Percentiles rank a stretch among this genome's conserved stretches.
Evolutionary conservation across 2,329 filamentous ascomycete genomes (phyloP).

Genomic region (Atkinsonella texensis): DNA sequence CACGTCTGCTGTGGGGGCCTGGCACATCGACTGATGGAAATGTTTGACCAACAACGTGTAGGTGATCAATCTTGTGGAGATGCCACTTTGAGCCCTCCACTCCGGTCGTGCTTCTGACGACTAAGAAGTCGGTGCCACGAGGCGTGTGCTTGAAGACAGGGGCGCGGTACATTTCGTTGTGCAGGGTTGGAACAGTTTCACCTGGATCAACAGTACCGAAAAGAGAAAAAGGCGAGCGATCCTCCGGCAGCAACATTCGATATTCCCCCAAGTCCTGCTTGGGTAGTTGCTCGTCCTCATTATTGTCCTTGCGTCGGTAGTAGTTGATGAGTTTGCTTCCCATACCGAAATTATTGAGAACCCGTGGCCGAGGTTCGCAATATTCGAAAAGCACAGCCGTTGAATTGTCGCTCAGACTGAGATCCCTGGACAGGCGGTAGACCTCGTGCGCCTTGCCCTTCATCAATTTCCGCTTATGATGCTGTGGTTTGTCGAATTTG

Average conservation of each 20-base stretch:
- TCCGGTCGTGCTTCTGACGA: slow-evolving; percentile 72
- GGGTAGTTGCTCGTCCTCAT: slow-evolving; percentile 62
- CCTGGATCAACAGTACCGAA: slow-evolving; percentile 90
- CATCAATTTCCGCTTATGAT: slow-evolving; percentile 69
- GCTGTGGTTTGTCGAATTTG: slow-evolving; percentile 57
- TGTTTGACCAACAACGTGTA: slow-evolving; percentile 85
- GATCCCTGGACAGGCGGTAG: slow-evolving; percentile 67
- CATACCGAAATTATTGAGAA: slow-evolving; percentile 96
- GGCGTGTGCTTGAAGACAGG: slow-evolving; percentile 82
- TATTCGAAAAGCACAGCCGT: slow-evolving; percentile 85
- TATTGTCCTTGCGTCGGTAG: slow-evolving; percentile 67
- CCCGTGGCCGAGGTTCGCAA: slow-evolving; percentile 82
- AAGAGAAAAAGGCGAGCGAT: slow-evolving; percentile 89
- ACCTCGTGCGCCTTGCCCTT: slow-evolving; percentile 71
- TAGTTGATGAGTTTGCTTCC: slow-evolving; percentile 94
- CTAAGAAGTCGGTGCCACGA: slow-evolving; percentile 71
- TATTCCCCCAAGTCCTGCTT: slow-evolving; percentile 83
- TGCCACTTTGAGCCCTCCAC: slow-evolving; percentile 69
- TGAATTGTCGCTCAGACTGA: slow-evolving; percentile 82
- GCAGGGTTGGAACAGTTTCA: slow-evolving; percentile 78
- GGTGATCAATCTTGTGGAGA: slow-evolving; percentile 78
- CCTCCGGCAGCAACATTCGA: slow-evolving; percentile 77
- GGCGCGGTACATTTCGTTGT: slow-evolving; percentile 91
- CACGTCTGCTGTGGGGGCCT: slow-evolving; percentile 84
- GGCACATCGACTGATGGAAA: slow-evolving; percentile 89